Conservation (phyloP, 176 grass and related monocot species). For the Urochloa ruziziensis region DNA sequence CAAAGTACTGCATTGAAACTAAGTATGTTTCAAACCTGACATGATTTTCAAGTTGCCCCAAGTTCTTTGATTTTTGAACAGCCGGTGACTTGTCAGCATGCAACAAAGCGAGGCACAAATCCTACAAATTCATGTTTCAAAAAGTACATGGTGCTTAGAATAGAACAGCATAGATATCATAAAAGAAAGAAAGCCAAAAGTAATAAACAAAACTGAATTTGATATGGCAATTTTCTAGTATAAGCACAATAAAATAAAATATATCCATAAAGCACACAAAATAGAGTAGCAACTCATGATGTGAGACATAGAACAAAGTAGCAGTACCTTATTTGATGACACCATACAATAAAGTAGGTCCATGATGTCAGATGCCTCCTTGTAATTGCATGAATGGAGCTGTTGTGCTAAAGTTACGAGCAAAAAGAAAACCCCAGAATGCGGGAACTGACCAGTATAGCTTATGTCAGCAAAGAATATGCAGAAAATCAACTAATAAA, state of each 20-base stretch:
- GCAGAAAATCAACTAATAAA: slow-evolving; percentile 8
- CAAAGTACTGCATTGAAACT: slow-evolving; percentile 18
- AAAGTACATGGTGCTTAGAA: not conserved
- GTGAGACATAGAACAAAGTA: not conserved
- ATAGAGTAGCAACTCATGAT: slow-evolving; percentile 2
- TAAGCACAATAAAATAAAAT: not conserved
- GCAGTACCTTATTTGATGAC: slow-evolving; percentile 75
- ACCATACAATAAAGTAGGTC: slow-evolving; percentile 69
- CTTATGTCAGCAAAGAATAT: slow-evolving; percentile 28
- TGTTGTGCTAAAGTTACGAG: slow-evolving; percentile 67
- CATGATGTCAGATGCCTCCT: slow-evolving; percentile 60
- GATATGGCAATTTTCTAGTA: not conserved
- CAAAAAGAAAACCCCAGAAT: slow-evolving; percentile 82
- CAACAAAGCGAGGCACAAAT: slow-evolving; percentile 70
- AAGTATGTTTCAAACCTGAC: slow-evolving; percentile 55
- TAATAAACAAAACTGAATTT: not conserved
- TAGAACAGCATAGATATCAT: not conserved
- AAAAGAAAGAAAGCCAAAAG: not conserved
- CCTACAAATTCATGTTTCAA: slow-evolving; percentile 18
- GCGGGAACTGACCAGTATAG: slow-evolving; percentile 59
- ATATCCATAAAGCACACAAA: slow-evolving; percentile 7
- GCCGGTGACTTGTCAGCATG: slow-evolving; percentile 42
- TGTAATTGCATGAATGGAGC: slow-evolving; percentile 66
- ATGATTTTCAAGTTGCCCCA: slow-evolving; percentile 45
- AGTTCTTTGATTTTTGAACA: slow-evolving; percentile 53